Evolutionary conservation across 2,329 filamentous ascomycete species (phyloP), one percentile per base, ranked within the genome.

Genomic region (Diaporthe nobilis): DNA sequence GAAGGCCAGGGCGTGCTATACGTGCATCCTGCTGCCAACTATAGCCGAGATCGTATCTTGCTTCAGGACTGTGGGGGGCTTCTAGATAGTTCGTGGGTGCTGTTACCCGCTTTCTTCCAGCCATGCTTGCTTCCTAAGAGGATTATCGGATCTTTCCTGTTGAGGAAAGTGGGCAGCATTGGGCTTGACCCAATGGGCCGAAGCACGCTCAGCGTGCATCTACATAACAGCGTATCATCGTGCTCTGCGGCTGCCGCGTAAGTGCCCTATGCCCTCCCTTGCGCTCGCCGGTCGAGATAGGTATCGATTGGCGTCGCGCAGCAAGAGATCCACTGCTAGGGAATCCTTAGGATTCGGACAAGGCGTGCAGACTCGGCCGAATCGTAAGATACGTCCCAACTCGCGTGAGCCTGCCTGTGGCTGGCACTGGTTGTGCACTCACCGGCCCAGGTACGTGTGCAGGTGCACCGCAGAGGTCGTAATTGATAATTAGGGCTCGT

Each of bases 251-350:
- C 42, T 63, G 58, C 71, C 71, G 71, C 71, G 71, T 73, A 65
- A 73, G 71, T 55, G 39, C 17, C 34, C 6, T 73, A 28, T 22
- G 60, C 47, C 34, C 58, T 31, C 44, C 7, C 28, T 37, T 25
- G 28, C 44, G 20, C 28, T 37, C 44, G 6, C 61, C 9, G n/a
- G 57, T 65, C 37, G 20, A 72, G 28, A 60, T 9, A 42, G 31
- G 71, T 65, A 73, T 65, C 28, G 37, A 73, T 65, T 68, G 47
- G 47, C 57, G 58, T 31, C 28, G 51, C 44, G 49, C 58, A 47
- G 51, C n/a, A 44, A 9, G 13, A 25, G n/a, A 20, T 31, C 10
- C 37, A 22, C 49, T 4, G 20, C 20, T 2, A 22, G 58, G 47
- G 58, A 42, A 65, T 65, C 58, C 58, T 65, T 39, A 44, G 39